Evolutionary conservation across 228 moss, liverwort and hornwort species (phyloP).

Genomic region (Sphagnum fallax): DNA sequence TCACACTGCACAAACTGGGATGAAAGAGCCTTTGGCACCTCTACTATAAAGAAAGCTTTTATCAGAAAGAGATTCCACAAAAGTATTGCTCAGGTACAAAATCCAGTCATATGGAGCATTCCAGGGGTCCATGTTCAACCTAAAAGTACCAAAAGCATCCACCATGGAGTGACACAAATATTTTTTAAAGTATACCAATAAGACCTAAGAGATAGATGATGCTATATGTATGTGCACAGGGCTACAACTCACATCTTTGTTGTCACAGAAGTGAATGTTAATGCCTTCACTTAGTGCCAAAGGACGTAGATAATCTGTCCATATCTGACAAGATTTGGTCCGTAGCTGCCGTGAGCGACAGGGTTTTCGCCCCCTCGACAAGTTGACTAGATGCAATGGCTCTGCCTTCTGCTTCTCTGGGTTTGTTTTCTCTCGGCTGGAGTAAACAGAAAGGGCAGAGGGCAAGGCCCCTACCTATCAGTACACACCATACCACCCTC

Average conservation of each 20-base stretch:
- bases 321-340: slow-evolving; percentile 7
- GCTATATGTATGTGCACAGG: too few relatives aligned
- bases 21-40: too few relatives aligned
- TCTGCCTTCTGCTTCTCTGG: neutral
- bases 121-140: too few relatives aligned
- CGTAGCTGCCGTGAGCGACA: slow-evolving; percentile 6
- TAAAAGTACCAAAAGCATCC: too few relatives aligned
- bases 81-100: too few relatives aligned
- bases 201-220: too few relatives aligned
- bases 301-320: slow-evolving; percentile 6
- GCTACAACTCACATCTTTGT: slow-evolving; percentile 6
- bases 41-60: too few relatives aligned
- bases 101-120: too few relatives aligned
- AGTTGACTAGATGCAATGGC: neutral
- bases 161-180: too few relatives aligned
- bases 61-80: too few relatives aligned
- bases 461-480: neutral
- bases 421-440: slow-evolving; percentile 6
- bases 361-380: slow-evolving; percentile 5
- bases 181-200: too few relatives aligned
- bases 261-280: slow-evolving; percentile 5
- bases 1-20: neutral
- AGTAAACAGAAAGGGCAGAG: neutral
- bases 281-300: slow-evolving; percentile 3
- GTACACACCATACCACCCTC: neutral